A percentile compares a stretch with the other conserved stretches of the same genome.
Evolutionary conservation across 176 grass and related monocot genomes (phyloP).

Genomic region (Carex littledalei): DNA sequence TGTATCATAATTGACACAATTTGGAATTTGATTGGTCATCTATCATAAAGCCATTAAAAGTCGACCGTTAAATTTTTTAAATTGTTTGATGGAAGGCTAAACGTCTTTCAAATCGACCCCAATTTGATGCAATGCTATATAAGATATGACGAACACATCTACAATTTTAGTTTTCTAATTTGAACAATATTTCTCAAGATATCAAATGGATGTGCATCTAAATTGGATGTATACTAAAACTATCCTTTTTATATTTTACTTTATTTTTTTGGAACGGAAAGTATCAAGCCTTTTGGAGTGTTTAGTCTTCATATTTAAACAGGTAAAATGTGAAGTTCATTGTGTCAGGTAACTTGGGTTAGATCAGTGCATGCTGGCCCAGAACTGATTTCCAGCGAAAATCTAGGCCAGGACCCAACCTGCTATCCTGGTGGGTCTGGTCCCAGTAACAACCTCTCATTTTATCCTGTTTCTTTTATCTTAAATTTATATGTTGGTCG

Average conservation of each 20-base stretch:
- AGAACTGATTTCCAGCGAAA: neutral
- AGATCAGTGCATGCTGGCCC: neutral
- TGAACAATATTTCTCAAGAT: neutral
- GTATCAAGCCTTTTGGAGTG: neutral
- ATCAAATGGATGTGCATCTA: neutral
- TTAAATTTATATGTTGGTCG: slow-evolving; percentile 17
- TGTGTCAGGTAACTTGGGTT: neutral
- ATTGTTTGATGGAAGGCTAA: neutral
- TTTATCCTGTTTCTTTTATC: slow-evolving; percentile 7
- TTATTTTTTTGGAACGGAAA: neutral
- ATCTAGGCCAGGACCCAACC: neutral
- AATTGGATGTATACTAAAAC: neutral
- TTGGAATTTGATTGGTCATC: neutral
- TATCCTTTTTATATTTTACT: neutral
- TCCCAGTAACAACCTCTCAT: slow-evolving; percentile 10
- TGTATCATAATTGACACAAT: neutral
- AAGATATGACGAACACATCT: neutral
- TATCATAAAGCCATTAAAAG: neutral
- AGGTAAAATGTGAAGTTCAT: neutral
- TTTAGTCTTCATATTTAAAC: neutral
- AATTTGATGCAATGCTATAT: neutral
- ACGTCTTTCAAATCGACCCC: neutral
- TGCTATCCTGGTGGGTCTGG: neutral
- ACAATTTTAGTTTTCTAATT: neutral
- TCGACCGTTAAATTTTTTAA: neutral